Evolutionary conservation across 352 stramenopile genomes (phyloP).

Genomic region (Phytophthora tubulina): DNA sequence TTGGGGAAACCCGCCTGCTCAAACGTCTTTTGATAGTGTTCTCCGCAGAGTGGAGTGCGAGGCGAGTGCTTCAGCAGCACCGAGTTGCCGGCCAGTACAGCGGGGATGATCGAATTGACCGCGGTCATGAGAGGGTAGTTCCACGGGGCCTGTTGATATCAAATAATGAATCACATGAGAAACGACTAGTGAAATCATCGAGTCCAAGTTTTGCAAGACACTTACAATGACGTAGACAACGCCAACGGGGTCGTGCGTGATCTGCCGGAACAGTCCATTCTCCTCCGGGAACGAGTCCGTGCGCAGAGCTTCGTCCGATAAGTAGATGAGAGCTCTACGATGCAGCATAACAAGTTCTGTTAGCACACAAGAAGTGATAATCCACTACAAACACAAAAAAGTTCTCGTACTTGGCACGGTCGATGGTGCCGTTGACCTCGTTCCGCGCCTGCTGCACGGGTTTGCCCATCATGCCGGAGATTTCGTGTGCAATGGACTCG

Average conservation of each 20-base stretch:
- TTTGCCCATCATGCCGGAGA: conserved; percentile 90
- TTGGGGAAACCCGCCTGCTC: conserved; percentile 70
- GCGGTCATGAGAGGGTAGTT: conserved; percentile 92
- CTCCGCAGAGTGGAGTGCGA: conserved; percentile 78
- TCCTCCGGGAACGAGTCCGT: conserved; percentile 70
- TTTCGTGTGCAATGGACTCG: conserved; percentile 75
- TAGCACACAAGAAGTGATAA: conserved; percentile 4
- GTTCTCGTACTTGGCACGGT: conserved; percentile 59
- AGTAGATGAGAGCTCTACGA: conserved; percentile 68
- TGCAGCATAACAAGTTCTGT: conserved; percentile 4
- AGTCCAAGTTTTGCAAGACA: not conserved
- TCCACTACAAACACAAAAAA: not conserved
- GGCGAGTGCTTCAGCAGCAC: conserved; percentile 87
- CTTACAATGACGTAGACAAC: conserved; percentile 87
- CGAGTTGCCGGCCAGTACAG: conserved; percentile 83
- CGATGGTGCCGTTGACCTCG: conserved; percentile 79
- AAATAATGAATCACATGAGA: conserved; percentile 4
- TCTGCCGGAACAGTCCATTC: conserved; percentile 79
- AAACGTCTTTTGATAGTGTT: conserved; percentile 83
- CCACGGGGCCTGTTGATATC: conserved; percentile 63
- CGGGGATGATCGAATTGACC: conserved; percentile 87
- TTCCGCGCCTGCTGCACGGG: conserved; percentile 77
- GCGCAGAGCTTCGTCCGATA: conserved; percentile 72
- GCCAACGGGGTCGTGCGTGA: conserved; percentile 84
- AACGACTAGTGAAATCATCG: conserved; percentile 13